A percentile compares a stretch with the other conserved stretches of the same genome.
phyloP scores from a whole-genome alignment of 2,329 filamentous ascomycete genomes.

The Phoma sp. region DNA sequence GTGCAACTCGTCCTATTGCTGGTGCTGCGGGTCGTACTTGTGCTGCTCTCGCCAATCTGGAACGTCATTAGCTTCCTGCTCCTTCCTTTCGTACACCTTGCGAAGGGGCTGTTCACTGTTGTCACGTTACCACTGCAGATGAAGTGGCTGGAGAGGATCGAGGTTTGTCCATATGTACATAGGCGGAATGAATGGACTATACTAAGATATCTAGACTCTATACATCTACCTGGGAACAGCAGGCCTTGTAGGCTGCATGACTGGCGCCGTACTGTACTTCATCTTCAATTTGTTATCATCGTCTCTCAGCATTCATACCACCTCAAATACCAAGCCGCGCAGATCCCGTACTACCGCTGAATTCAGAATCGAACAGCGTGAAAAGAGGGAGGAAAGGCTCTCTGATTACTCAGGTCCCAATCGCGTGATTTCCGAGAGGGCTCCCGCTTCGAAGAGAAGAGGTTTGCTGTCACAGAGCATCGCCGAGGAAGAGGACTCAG shows the following conservation, averaged over 20 bases:
- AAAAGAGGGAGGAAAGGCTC: constrained; percentile 23
- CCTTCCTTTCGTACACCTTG: constrained; percentile 59
- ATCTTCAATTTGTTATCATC: constrained; percentile 63
- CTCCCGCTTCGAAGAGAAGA: constrained; percentile 34
- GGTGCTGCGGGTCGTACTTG: not conserved
- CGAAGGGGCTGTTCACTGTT: constrained; percentile 49
- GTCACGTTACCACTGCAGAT: constrained; percentile 55
- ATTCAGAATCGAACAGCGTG: constrained; percentile 37
- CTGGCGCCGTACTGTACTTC: constrained; percentile 66
- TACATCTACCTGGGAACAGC: constrained; percentile 70
- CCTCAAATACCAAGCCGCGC: constrained; percentile 9
- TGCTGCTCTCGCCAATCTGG: constrained; percentile 55
- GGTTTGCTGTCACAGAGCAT: constrained; percentile 70
- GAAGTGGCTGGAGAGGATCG: constrained; percentile 58
- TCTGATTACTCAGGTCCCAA: constrained; percentile 25
- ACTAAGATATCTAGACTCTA: constrained; percentile 46
- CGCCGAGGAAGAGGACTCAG: constrained; percentile 71
- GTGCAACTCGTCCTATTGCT: not conserved
- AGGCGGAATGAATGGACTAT: not conserved
- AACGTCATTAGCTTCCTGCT: constrained; percentile 54
- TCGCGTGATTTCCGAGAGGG: constrained; percentile 40
- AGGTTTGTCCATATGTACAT: constrained; percentile 52
- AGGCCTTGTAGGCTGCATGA: constrained; percentile 67
- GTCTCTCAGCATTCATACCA: constrained; percentile 51
- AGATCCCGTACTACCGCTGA: constrained; percentile 35